These are phyloP conservation scores for Echria macrotheca DNA, from an alignment of 495 filamentous ascomycete species.

Conservation along the genomic window DNA sequence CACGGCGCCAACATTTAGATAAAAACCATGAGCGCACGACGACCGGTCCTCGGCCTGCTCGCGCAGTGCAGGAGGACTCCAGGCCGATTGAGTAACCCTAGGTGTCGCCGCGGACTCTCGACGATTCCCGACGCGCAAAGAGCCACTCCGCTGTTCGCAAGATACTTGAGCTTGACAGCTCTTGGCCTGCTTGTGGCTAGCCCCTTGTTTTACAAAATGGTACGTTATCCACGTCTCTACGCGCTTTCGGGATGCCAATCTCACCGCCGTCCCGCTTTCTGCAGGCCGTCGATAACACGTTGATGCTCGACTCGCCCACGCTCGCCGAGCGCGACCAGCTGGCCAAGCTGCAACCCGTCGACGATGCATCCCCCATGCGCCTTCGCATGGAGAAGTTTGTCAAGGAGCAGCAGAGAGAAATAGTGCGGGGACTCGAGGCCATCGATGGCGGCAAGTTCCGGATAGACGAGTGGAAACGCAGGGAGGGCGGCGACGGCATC, in stretches of 20 bases:
- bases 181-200: conserved; percentile 20
- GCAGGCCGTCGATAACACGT: conserved; percentile 36
- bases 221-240: too few relatives aligned
- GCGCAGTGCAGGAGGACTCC: conserved; percentile 6
- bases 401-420: conserved; percentile 82
- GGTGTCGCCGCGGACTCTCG: conserved; percentile 15
- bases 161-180: conserved; percentile 22
- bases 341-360: conserved; percentile 61
- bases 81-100: conserved; percentile 13
- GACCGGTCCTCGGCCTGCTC: neutral
- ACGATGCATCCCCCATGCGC: conserved; percentile 83
- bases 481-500: conserved; percentile 73
- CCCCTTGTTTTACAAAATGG: conserved; percentile 29
- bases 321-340: conserved; percentile 69
- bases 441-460: conserved; percentile 79
- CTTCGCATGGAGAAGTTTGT: conserved; percentile 95
- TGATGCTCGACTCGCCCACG: conserved; percentile 39
- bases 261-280: neutral
- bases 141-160: conserved; percentile 4
- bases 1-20: too few relatives aligned
- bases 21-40: neutral
- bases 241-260: too few relatives aligned
- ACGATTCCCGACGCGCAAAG: conserved; percentile 11
- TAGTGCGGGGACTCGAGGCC: conserved; percentile 71
- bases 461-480: conserved; percentile 80